Percentiles rank a stretch among this genome's conserved stretches.
These are phyloP conservation scores for Danielia reshetovae DNA, from an alignment of 805 yeast genomes.

Conservation along the genomic window DNA sequence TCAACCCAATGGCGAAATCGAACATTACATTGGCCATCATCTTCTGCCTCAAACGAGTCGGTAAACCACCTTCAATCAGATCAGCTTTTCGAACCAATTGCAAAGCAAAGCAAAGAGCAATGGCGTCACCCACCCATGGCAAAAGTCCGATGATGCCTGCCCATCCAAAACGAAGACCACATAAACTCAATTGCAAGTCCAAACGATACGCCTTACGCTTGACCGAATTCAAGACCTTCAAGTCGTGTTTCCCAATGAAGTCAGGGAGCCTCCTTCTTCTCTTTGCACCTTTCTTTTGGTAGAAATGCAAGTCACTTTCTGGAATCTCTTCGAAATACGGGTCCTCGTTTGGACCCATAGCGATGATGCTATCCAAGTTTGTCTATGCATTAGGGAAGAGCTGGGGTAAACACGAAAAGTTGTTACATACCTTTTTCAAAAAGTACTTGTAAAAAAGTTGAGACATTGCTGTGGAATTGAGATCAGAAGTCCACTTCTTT, in stretches of 20 bases:
- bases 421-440: slow-evolving; percentile 32
- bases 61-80: slow-evolving; percentile 37
- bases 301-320: slow-evolving; percentile 36
- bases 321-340: slow-evolving; percentile 42
- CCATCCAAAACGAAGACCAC: slow-evolving; percentile 41
- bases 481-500: background rate
- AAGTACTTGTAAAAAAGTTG: slow-evolving; percentile 31
- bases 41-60: slow-evolving; percentile 22
- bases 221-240: slow-evolving; percentile 31
- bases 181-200: slow-evolving; percentile 36
- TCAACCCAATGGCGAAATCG: slow-evolving; percentile 38
- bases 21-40: slow-evolving; percentile 39
- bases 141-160: slow-evolving; percentile 39
- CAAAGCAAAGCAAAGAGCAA: slow-evolving; percentile 28
- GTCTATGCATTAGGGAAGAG: slow-evolving; percentile 20
- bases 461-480: slow-evolving; percentile 22
- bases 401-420: background rate
- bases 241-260: slow-evolving; percentile 31
- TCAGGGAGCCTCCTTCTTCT: slow-evolving; percentile 36
- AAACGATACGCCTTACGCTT: slow-evolving; percentile 35
- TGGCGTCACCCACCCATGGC: slow-evolving; percentile 39
- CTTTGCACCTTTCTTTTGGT: slow-evolving; percentile 38
- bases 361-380: slow-evolving; percentile 23
- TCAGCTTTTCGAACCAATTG: slow-evolving; percentile 29
- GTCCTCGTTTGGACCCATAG: slow-evolving; percentile 30